Evolutionary conservation across 805 yeast species (phyloP), one percentile per base, ranked within the genome.

Genomic region (Schwanniomyces polymorphus): DNA sequence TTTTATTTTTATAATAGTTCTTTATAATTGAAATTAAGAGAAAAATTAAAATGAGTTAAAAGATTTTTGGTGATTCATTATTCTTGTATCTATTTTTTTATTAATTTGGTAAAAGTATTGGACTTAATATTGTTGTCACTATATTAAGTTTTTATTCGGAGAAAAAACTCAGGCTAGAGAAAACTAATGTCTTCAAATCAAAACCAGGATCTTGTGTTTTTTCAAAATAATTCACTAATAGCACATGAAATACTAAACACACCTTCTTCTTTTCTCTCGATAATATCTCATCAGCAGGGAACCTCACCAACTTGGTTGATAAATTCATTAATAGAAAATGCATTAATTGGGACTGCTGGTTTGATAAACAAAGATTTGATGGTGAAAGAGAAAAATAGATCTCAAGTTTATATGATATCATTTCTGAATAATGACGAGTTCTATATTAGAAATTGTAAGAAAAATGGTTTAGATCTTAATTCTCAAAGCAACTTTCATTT

Each of bases 281-380:
- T 67, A 3, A 58, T 73, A 7, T 56, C 74, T 1, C 67, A 71
- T 45, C 54, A 55, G 3, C 72, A 64, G 45, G 83, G 86, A 0
- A 84, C 87, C 0, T 74, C 80, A 25, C 82, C 91, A 1, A 61
- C 80, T 5, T 86, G 92, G 92, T 67, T 86, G 33, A 57, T 77
- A 3, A 75, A 74, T 45, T 74, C 83, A 1, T 59, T 86, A 18
- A 64, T 84, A 7, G 89, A 85, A 54, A 74, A 72, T 29, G 64
- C 72, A 23, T 51, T 81, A 12, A 55, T 65, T 14, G 86, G 83
- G 4, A 75, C 82, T 41, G 74, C 67, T 55, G 70, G 45, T 35
- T 72, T 54, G 72, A 77, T 67, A 43, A 63, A 68, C 48, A 54
- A 58, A 40, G 75, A 65, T 42, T 51, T 63, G 18, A 52, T 41